Percentiles rank a stretch among this genome's conserved stretches.
Conservation (phyloP, 1,284 basidiomycete genomes). For the Amylostereum areolatum region DNA sequence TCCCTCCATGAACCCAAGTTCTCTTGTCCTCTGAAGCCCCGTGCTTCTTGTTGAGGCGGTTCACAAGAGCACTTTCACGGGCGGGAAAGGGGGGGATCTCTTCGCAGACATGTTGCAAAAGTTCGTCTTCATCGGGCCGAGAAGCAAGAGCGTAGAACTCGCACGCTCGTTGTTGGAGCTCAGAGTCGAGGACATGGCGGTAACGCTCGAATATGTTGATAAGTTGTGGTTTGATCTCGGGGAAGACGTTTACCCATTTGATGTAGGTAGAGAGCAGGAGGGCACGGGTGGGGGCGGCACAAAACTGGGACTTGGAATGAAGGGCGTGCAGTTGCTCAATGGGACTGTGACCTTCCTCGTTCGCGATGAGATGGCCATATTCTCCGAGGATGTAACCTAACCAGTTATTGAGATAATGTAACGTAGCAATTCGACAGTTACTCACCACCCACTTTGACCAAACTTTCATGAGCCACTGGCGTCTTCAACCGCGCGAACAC, state of each 20-base stretch:
- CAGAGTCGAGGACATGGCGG: constrained; percentile 94
- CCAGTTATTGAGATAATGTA: constrained; percentile 1
- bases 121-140: constrained; percentile 82
- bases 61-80: constrained; percentile 85
- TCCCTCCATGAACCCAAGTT: constrained; percentile 93
- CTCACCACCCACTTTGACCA: constrained; percentile 93
- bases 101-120: constrained; percentile 92
- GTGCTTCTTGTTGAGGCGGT: constrained; percentile 82
- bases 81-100: constrained; percentile 99
- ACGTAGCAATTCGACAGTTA: not conserved
- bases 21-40: constrained; percentile 90
- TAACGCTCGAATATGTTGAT: constrained; percentile 97
- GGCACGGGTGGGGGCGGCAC: constrained; percentile 87
- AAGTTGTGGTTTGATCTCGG: constrained; percentile 94
- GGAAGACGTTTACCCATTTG: constrained; percentile 99
- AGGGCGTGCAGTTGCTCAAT: constrained; percentile 92
- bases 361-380: constrained; percentile 95
- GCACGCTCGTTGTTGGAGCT: constrained; percentile 97
- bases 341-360: constrained; percentile 89
- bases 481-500: constrained; percentile 87
- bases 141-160: constrained; percentile 87
- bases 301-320: constrained; percentile 94
- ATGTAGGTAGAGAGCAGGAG: constrained; percentile 95
- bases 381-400: constrained; percentile 94
- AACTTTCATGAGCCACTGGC: constrained; percentile 91